Evolutionary conservation across 2,329 filamentous ascomycete species (phyloP).

Genomic region (Pseudocercospora eumusae): DNA sequence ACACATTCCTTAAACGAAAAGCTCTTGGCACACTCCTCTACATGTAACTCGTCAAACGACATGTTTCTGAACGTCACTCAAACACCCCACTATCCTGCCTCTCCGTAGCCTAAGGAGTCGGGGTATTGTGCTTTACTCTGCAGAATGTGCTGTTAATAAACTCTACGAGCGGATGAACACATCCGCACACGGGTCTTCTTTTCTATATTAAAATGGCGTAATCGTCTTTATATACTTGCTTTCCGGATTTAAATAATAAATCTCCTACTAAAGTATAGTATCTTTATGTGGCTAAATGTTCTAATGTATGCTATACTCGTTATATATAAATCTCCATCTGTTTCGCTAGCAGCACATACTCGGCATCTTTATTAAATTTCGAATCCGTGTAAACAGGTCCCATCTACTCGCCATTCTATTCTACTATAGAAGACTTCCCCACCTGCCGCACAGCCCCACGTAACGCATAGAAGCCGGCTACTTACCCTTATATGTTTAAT

Average conservation of each 20-base stretch:
- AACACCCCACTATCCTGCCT: slow-evolving; percentile 49
- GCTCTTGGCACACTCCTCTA: slow-evolving; percentile 55
- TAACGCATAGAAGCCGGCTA: too few relatives aligned
- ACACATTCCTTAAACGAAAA: slow-evolving; percentile 59
- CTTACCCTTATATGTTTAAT: too few relatives aligned
- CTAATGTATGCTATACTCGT: slow-evolving; percentile 57
- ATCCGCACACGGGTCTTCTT: too few relatives aligned
- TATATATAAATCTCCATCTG: slow-evolving; percentile 57
- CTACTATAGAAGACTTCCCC: too few relatives aligned
- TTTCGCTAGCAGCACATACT: slow-evolving; percentile 45
- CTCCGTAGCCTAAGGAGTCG: slow-evolving; percentile 38
- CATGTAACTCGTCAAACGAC: slow-evolving; percentile 54
- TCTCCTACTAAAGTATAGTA: slow-evolving; percentile 40
- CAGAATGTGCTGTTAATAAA: slow-evolving; percentile 37
- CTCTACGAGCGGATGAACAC: slow-evolving; percentile 44
- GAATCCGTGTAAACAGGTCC: slow-evolving; percentile 53
- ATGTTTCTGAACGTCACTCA: slow-evolving; percentile 58
- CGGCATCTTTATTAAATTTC: slow-evolving; percentile 42
- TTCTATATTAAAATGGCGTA: slow-evolving; percentile 53
- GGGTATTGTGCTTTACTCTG: slow-evolving; percentile 35
- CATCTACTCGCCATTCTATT: slow-evolving; percentile 56
- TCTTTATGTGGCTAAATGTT: slow-evolving; percentile 51
- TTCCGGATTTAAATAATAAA: slow-evolving; percentile 31
- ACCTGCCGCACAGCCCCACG: too few relatives aligned
- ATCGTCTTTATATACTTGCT: slow-evolving; percentile 52